These are phyloP conservation scores for Teratosphaeria gauchensis DNA, from an alignment of 2,329 filamentous ascomycete species.

Conservation along the genomic window DNA sequence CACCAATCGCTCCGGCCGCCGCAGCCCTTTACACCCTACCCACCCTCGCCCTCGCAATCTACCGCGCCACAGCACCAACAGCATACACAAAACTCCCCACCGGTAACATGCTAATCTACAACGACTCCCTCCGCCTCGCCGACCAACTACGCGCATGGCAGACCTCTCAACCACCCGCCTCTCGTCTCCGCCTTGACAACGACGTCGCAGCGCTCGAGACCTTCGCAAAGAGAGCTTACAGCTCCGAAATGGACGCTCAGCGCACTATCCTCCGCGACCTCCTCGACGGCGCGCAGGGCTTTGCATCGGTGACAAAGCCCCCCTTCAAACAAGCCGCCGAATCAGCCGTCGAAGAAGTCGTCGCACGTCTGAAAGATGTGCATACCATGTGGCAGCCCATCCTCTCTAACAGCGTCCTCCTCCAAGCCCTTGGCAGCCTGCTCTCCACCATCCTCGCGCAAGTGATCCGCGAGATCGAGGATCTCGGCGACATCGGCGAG, in stretches of 20 bases:
- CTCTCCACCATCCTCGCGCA: constrained; percentile 49
- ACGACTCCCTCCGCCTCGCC: constrained; percentile 51
- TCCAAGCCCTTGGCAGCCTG: constrained; percentile 53
- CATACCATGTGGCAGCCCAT: constrained; percentile 49
- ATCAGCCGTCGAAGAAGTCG: constrained; percentile 47
- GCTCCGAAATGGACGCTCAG: constrained; percentile 56
- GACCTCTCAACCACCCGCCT: constrained; percentile 32
- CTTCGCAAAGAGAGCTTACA: constrained; percentile 53
- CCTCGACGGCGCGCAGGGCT: constrained; percentile 54
- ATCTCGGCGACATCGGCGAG: constrained; percentile 55
- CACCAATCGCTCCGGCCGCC: constrained; percentile 57
- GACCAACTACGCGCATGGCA: constrained; percentile 43
- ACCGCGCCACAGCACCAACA: constrained; percentile 64
- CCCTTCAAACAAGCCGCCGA: constrained; percentile 53
- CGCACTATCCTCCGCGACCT: constrained; percentile 53
- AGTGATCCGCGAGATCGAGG: constrained; percentile 52
- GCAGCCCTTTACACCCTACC: constrained; percentile 62
- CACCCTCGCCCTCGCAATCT: constrained; percentile 65
- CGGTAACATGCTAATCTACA: constrained; percentile 56
- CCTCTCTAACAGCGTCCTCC: constrained; percentile 48
- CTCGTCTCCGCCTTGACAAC: constrained; percentile 38
- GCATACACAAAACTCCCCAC: constrained; percentile 53
- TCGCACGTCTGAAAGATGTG: constrained; percentile 48
- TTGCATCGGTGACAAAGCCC: constrained; percentile 48
- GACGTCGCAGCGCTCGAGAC: constrained; percentile 48